Evolutionary conservation across 495 filamentous ascomycete genomes (phyloP).

Genomic region (Penicillium herquei): DNA sequence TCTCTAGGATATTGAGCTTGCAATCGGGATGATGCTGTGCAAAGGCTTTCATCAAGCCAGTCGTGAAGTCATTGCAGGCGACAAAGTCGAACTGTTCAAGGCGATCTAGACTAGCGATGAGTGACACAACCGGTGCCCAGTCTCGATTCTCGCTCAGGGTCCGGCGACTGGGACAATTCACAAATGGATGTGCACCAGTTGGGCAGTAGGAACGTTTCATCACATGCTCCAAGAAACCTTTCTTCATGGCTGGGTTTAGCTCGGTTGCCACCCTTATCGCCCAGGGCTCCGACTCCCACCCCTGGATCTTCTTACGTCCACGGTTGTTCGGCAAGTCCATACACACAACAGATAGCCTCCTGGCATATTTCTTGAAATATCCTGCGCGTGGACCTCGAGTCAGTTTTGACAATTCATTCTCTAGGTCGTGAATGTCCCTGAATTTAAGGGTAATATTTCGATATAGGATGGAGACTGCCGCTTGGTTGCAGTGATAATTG

Average conservation of each 20-base stretch:
- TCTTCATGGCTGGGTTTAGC: neutral
- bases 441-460: constrained; percentile 1
- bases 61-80: neutral
- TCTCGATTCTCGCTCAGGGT: neutral
- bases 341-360: neutral
- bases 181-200: neutral
- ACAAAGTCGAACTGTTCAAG: neutral
- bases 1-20: neutral
- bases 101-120: neutral
- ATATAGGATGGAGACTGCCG: neutral
- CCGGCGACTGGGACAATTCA: neutral
- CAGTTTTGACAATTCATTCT: neutral
- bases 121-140: neutral
- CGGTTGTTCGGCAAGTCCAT: neutral
- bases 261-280: neutral
- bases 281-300: constrained; percentile 1
- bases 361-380: neutral
- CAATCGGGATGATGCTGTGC: neutral
- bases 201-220: neutral
- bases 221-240: neutral
- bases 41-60: neutral
- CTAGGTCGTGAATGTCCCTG: neutral
- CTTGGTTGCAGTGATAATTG: neutral
- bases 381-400: neutral
- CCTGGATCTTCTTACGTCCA: neutral